Percentiles rank a stretch among this genome's conserved stretches.
Evolutionary conservation across 2,329 filamentous ascomycete species (phyloP).

Genomic region (Fusarium solani-melongenae): DNA sequence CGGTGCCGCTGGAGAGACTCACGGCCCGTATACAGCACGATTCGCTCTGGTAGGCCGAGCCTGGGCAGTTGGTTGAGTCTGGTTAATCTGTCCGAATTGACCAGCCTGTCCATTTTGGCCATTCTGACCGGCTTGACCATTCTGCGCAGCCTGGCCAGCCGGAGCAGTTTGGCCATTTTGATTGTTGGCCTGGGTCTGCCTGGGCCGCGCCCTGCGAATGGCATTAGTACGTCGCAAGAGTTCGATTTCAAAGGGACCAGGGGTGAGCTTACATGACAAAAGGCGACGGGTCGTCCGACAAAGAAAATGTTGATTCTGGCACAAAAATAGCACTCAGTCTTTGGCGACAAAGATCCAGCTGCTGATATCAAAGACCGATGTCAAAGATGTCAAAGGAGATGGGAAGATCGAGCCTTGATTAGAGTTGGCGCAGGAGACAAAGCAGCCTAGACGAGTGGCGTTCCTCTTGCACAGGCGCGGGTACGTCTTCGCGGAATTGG

Average conservation of each 20-base stretch:
- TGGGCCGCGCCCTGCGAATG: conserved; percentile 33
- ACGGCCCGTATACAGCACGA: conserved; percentile 55
- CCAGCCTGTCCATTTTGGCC: conserved; percentile 21
- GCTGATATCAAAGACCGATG: neutral
- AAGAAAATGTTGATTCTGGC: neutral
- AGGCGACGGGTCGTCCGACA: neutral
- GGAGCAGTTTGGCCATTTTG: conserved; percentile 21
- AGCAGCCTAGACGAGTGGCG: conserved; percentile 35
- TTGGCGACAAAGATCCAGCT: conserved; percentile 10
- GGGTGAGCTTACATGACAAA: conserved; percentile 25
- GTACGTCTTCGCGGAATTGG: conserved; percentile 38
- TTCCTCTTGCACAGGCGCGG: conserved; percentile 32
- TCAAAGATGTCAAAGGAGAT: conserved; percentile 9
- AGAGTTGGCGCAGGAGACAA: conserved; percentile 35
- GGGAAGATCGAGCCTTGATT: conserved; percentile 4
- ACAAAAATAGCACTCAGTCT: neutral
- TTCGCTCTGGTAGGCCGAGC: conserved; percentile 33
- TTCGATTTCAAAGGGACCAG: neutral
- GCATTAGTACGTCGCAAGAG: conserved; percentile 20
- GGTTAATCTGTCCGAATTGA: conserved; percentile 11
- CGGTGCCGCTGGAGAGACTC: conserved; percentile 22
- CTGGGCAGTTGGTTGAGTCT: conserved; percentile 22
- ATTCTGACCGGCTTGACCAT: conserved; percentile 16
- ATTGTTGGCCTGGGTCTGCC: conserved; percentile 26
- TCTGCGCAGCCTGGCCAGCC: neutral